Base-by-base conservation (phyloP, 495 filamentous ascomycete species). In the Aspergillus sparsus region DNA sequence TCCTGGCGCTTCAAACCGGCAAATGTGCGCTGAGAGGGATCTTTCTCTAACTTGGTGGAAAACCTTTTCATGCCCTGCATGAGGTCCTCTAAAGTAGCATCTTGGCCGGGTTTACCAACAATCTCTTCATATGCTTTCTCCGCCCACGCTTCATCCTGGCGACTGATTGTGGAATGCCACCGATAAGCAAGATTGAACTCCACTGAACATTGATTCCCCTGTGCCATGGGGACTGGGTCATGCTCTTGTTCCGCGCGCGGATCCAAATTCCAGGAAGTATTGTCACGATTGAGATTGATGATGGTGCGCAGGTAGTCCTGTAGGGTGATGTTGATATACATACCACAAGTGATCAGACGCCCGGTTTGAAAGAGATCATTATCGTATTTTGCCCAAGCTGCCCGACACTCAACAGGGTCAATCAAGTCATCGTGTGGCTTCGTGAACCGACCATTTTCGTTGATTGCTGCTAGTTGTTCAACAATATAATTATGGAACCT, bases 321-420 rank as follows among this genome's bases (percentile, higher is more conserved):
- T 34, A 94, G 75, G 7, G 89, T 86, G 64, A 91, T 89, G 77
- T 94, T 93, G 68, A 92, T 89, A 70, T 92, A 94, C 6, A 93
- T 77, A 52, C 91, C 89, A 37, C 88, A 92, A 3, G 88, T 92
- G 61, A 93, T 80, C 60, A 94, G 78, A 41, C 90, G 79, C 36
- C 85, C 89, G n/a, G 88, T 91, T 65, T 95, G 89, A 80, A 95
- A 95, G 16, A 95, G 77, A 57, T 94, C 89, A 57, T 93, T 85
- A 62, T 95, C 91, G 61, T 86, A 87, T 71, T 91, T 89, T 45
- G 75, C 78, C 85, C 84, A 87, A 0, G 85, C 85, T n/a, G 80
- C 81, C 47, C 77, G 71, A 5, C 21, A 27, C 21, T 74, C 76
- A 44, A 75, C 72, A 55, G 85, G 82, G 8, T 80, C 77, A 2